Conservation (phyloP, 2,329 filamentous ascomycete species). For the Paecilomyces fulvus region DNA sequence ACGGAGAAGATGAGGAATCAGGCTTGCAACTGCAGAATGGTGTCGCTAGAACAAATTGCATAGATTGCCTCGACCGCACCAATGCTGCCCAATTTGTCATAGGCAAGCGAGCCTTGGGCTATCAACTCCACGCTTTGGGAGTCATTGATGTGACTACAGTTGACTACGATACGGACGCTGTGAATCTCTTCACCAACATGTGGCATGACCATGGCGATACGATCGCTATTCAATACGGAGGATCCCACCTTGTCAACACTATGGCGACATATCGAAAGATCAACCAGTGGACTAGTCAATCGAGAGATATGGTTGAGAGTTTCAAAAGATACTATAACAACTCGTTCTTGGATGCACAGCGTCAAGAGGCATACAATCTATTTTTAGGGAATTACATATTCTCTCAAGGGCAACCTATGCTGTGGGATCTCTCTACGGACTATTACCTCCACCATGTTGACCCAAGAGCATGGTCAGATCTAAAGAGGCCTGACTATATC, state of each 20-base stretch:
- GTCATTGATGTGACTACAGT: slow-evolving; percentile 71
- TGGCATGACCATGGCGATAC: slow-evolving; percentile 97
- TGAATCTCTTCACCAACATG: slow-evolving; percentile 97
- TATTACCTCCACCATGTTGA: slow-evolving; percentile 92
- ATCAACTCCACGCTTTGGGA: slow-evolving; percentile 85
- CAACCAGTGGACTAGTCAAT: slow-evolving; percentile 97
- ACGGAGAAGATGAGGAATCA: slow-evolving; percentile 63
- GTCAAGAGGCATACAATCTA: slow-evolving; percentile 95
- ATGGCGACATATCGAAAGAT: slow-evolving; percentile 99
- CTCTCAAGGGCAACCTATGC: slow-evolving; percentile 76
- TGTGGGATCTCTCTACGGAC: slow-evolving; percentile 92
- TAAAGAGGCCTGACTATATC: slow-evolving; percentile 64
- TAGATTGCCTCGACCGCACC: slow-evolving; percentile 92
- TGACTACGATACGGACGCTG: slow-evolving; percentile 89
- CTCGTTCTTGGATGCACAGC: slow-evolving; percentile 92
- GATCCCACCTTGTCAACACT: slow-evolving; percentile 94
- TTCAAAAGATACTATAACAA: slow-evolving; percentile 99
- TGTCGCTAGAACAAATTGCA: slow-evolving; percentile 90
- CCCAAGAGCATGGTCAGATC: slow-evolving; percentile 63
- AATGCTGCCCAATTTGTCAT: slow-evolving; percentile 98
- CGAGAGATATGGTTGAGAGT: slow-evolving; percentile 96
- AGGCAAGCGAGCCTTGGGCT: slow-evolving; percentile 82
- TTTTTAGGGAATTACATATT: slow-evolving; percentile 96
- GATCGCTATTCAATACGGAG: slow-evolving; percentile 94
- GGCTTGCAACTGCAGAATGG: slow-evolving; percentile 75